A percentile compares a stretch with the other conserved stretches of the same genome.
phyloP scores from a whole-genome alignment of 1,139 yeast species.

The Pichia sp. region DNA sequence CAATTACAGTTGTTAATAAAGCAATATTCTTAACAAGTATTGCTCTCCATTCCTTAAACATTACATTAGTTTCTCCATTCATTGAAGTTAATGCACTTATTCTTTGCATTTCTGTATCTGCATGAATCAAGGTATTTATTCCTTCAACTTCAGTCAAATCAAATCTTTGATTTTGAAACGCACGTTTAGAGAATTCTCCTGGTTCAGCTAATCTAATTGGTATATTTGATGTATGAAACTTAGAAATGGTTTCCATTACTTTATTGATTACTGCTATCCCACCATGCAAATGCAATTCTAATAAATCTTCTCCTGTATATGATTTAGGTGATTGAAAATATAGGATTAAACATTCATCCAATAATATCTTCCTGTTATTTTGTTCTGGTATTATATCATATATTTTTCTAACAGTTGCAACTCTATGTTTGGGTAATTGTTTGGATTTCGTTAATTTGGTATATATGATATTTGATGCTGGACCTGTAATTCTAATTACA shows the following conservation, averaged over 20 bases:
- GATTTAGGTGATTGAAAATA: conserved; percentile 72
- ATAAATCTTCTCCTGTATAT: conserved; percentile 86
- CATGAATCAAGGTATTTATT: conserved; percentile 79
- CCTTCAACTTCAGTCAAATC: conserved; percentile 87
- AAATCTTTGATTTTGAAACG: conserved; percentile 38
- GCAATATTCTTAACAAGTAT: conserved; percentile 63
- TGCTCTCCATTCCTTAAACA: conserved; percentile 63
- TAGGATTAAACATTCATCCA: conserved; percentile 74
- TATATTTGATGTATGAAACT: conserved; percentile 38
- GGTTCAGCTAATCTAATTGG: conserved; percentile 77
- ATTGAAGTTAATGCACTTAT: conserved; percentile 66
- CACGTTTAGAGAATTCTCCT: conserved; percentile 87
- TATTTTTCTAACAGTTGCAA: conserved; percentile 51
- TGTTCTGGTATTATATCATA: conserved; percentile 25
- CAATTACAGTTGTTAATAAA: conserved; percentile 77
- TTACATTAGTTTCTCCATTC: conserved; percentile 54
- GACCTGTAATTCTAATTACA: conserved; percentile 76
- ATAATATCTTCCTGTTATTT: conserved; percentile 33
- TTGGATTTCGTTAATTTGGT: conserved; percentile 39
- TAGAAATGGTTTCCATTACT: conserved; percentile 57
- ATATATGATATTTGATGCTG: conserved; percentile 45
- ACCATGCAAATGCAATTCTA: conserved; percentile 89
- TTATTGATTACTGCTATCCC: conserved; percentile 79
- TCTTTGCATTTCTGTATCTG: conserved; percentile 89
- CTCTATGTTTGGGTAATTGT: conserved; percentile 41